Base-by-base conservation (phyloP, 2,329 filamentous ascomycete genomes). In the Pyrenophora teres region DNA sequence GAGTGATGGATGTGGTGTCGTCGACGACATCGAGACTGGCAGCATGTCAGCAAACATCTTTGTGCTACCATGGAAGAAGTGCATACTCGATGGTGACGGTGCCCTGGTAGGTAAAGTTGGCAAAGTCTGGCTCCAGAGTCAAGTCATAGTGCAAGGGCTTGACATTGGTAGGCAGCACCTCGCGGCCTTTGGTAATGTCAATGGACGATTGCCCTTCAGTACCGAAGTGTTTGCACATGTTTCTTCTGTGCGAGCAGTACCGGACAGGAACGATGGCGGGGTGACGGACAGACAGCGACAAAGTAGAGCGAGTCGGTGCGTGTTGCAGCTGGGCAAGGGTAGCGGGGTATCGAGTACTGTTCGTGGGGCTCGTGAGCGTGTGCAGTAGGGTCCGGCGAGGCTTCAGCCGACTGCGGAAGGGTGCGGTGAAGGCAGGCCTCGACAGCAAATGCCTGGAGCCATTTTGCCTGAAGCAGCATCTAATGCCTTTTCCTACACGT, bases 141-240 rank as follows among this genome's bases (percentile, higher is more conserved):
- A 97, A 77, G 74, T 96, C 86, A 77, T 97, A 97, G 78, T 97
- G 92, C 33, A 82, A 77, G n/a, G 93, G 92, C 74, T 93, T 88
- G 68, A 97, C 91, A 70, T 97, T 96, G 76, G 87, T 86, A 45
- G 93, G 94, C 65, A 97, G 82, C 60, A 97, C 87, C 79, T 96
- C 89, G 66, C 93, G 87, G 59, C 84, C 86, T 63, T 83, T 81
- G 45, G 81, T 76, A 63, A 88, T 80, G 70, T 86, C 81, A 58
- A 83, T 78, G 65, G 80, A 83, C 57, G 78, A 80, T 48, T 81
- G 79, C 56, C 76, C 78, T 57, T 83, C 82, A 41, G 74, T 76
- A 59, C 83, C 84, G 64, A 79, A 80, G 57, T 83, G 78, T 72
- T 83, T 84, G 76, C 88, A 90, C 86, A 92, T 93, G 74, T 78